phyloP scores from a whole-genome alignment of 2,329 filamentous ascomycete species.

The Gaeumannomyces sp. region DNA sequence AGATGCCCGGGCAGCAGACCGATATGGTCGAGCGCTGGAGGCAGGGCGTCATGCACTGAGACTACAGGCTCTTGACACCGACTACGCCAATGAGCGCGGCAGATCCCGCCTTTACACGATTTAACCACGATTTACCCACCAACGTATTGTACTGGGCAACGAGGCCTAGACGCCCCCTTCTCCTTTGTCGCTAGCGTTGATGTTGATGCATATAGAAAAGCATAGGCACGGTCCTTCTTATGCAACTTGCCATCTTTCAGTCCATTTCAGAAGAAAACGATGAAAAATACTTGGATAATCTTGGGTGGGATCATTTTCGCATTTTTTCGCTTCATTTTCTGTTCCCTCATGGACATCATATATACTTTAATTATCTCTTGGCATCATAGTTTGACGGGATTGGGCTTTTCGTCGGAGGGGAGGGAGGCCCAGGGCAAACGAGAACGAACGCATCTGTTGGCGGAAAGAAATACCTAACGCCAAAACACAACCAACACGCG shows the following conservation, averaged over 20 bases:
- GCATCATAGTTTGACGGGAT: neutral
- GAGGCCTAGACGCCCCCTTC: neutral
- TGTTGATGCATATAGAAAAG: conserved; percentile 1
- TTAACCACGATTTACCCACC: neutral
- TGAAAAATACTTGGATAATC: neutral
- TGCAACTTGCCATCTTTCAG: neutral
- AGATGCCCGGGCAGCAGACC: conserved; percentile 19
- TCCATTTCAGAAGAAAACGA: neutral
- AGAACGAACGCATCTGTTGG: neutral
- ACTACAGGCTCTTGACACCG: neutral
- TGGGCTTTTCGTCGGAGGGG: too few relatives aligned
- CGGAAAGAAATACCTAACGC: neutral
- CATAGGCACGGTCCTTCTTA: neutral
- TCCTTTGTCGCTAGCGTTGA: neutral
- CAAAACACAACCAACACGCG: too few relatives aligned
- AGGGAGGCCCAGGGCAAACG: neutral
- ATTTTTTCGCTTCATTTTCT: neutral
- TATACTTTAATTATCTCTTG: neutral
- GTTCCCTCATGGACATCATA: neutral
- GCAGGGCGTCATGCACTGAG: conserved; percentile 22
- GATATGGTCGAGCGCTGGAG: conserved; percentile 30
- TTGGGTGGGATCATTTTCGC: neutral
- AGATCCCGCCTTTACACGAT: neutral
- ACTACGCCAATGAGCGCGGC: neutral
- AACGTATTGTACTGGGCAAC: neutral